These are phyloP conservation scores for Malassezia yamatoensis DNA, from an alignment of 1,284 basidiomycete species.

Conservation along the genomic window DNA sequence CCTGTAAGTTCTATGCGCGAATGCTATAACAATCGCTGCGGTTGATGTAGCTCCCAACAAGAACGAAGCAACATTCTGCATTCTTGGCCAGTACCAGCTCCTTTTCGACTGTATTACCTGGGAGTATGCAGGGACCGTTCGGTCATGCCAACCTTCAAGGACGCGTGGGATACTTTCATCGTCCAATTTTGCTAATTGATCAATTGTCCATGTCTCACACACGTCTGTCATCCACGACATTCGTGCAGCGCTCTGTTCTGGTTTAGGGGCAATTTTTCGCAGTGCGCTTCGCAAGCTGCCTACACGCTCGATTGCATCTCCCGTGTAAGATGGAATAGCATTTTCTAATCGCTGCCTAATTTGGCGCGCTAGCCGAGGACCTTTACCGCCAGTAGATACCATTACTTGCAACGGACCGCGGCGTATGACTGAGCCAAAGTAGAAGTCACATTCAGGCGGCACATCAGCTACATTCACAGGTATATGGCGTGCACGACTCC, in stretches of 20 bases:
- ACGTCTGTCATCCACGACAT: conserved; percentile 94
- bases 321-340: conserved; percentile 63
- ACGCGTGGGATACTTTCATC: conserved; percentile 49
- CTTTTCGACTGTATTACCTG: not conserved
- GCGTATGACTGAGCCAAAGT: conserved; percentile 88
- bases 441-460: conserved; percentile 80
- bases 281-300: conserved; percentile 62
- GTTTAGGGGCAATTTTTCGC: conserved; percentile 66
- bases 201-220: conserved; percentile 73
- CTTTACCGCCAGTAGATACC: conserved; percentile 89
- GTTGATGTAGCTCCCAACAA: not conserved
- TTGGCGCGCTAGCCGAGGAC: conserved; percentile 78
- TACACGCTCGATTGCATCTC: conserved; percentile 69
- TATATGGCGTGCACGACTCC: conserved; percentile 62
- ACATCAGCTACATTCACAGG: conserved; percentile 95
- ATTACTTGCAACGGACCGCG: conserved; percentile 85
- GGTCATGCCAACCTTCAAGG: conserved; percentile 24
- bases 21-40: not conserved
- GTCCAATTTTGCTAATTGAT: conserved; percentile 62
- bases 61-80: not conserved
- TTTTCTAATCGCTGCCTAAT: conserved; percentile 64
- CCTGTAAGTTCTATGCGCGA: not conserved
- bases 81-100: not conserved
- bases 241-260: conserved; percentile 60
- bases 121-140: not conserved